phyloP scores from a whole-genome alignment of 805 yeast genomes.

The Ogataea nonfermentans region DNA sequence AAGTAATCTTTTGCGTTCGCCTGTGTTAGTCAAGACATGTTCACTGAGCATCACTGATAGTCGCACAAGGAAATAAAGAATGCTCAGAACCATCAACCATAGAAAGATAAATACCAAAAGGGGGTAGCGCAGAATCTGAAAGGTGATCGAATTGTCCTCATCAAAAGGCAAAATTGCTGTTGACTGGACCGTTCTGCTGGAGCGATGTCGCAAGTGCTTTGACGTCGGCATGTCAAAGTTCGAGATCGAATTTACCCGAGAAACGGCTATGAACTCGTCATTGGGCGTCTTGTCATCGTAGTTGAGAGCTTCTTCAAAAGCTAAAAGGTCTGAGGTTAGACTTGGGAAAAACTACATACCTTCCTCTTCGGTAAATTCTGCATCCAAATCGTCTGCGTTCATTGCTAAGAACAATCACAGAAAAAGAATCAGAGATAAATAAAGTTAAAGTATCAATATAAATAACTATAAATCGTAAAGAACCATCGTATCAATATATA shows the following conservation, averaged over 20 bases:
- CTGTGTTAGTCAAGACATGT: constrained; percentile 57
- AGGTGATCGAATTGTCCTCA: constrained; percentile 33
- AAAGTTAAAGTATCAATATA: too few species aligned
- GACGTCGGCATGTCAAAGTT: constrained; percentile 14
- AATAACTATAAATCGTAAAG: background rate
- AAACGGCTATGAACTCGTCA: constrained; percentile 8
- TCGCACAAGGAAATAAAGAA: constrained; percentile 52
- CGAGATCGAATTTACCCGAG: constrained; percentile 15
- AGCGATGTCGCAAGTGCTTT: too few species aligned
- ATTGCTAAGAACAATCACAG: background rate
- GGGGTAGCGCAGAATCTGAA: constrained; percentile 63
- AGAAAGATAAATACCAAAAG: constrained; percentile 46
- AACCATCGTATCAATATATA: background rate
- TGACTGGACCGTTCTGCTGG: constrained; percentile 1
- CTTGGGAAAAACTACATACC: constrained; percentile 6
- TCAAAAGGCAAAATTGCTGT: constrained; percentile 2
- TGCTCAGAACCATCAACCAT: constrained; percentile 54
- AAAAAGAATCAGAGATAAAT: background rate
- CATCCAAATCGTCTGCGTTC: constrained; percentile 24
- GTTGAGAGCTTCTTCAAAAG: constrained; percentile 38
- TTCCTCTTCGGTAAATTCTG: constrained; percentile 26
- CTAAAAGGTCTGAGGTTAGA: constrained; percentile 27
- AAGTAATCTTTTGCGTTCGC: constrained; percentile 50
- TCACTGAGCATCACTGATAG: constrained; percentile 64
- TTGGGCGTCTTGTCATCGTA: constrained; percentile 27